Evolutionary conservation across 148 eudicot genomes (phyloP), one percentile per base, ranked within the genome.

Genomic region (Suaeda aralocaspica): DNA sequence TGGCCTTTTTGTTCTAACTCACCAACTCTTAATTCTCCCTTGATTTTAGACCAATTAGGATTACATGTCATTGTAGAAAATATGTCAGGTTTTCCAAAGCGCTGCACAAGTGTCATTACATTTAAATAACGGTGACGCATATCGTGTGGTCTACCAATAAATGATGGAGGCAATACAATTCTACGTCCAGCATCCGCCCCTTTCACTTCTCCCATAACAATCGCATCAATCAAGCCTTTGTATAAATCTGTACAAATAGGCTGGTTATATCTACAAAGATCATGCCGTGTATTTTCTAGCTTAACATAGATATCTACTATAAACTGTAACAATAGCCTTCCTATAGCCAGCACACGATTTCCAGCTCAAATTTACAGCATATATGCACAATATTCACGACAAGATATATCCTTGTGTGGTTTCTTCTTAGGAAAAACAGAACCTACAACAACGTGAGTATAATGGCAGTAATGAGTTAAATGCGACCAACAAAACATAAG

Each of bases 61-160:
- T 70, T 70, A 11, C 71, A 64, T 21, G 73, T 69, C 63, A 69
- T 61, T 3, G 73, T 75, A 0, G 68, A 0, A 14, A 75, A 75
- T 0, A 76, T 0, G 26, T 76, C 74, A 0, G 64, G 71, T 13
- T 76, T 70, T 14, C 70, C 68, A 39, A 16, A 70, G 1, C 9
- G 2, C 18, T 70, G 64, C 0, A 64, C 71, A 9, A 76, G 21
- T 3, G 70, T 2, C 48, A 76, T 55, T 3, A 62, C 67, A 49
- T 74, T 60, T 0, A 75, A 5, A 30, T 68, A 75, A 2, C 78
- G 9, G 0, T 30, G 19, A 2, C 18, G 6, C 67, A 63, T 30
- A 18, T 72, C 75, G 1, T 57, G n/a, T 2, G 58, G 70, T 0
- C 51, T 50, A 1, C 68, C 64, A 34, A 73, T 64, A 15, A 73